Evolutionary conservation across 2,329 filamentous ascomycete genomes (phyloP).

Genomic region (Xylariales sp.): DNA sequence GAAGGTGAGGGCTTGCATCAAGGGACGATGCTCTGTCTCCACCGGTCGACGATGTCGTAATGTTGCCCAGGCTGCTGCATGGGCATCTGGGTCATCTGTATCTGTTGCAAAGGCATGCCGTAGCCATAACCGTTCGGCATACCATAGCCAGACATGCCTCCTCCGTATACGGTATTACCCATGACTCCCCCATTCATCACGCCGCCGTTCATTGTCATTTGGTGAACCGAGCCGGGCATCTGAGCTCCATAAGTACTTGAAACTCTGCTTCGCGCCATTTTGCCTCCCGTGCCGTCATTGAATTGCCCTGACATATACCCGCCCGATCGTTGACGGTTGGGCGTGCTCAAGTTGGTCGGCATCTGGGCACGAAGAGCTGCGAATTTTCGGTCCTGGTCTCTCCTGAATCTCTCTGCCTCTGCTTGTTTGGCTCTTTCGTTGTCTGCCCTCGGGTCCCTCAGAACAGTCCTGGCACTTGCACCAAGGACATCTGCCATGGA

Average conservation of each 20-base stretch:
- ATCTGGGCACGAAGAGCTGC: constrained; percentile 44
- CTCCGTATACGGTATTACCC: not conserved
- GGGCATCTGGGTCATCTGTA: constrained; percentile 14
- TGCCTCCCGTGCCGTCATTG: constrained; percentile 47
- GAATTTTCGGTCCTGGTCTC: constrained; percentile 44
- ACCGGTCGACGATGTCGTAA: constrained; percentile 26
- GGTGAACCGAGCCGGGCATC: constrained; percentile 14
- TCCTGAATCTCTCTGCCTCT: constrained; percentile 34
- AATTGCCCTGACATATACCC: constrained; percentile 49
- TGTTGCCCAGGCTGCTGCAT: constrained; percentile 24
- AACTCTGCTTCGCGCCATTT: constrained; percentile 19
- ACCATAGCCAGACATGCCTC: constrained; percentile 19
- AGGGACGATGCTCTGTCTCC: constrained; percentile 27
- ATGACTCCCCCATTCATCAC: not conserved
- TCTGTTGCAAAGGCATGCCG: constrained; percentile 12
- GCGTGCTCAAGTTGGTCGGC: constrained; percentile 34
- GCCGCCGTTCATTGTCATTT: constrained; percentile 11
- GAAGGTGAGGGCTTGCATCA: constrained; percentile 11
- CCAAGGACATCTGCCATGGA: constrained; percentile 55
- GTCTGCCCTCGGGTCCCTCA: constrained; percentile 37
- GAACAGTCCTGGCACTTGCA: constrained; percentile 32
- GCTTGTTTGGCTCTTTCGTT: constrained; percentile 37
- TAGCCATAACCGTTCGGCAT: constrained; percentile 13
- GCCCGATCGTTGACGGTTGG: constrained; percentile 31
- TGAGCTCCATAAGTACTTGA: not conserved